These are phyloP conservation scores for Termitomyces heimii DNA, from an alignment of 768 basidiomycete genomes.

Conservation along the genomic window DNA sequence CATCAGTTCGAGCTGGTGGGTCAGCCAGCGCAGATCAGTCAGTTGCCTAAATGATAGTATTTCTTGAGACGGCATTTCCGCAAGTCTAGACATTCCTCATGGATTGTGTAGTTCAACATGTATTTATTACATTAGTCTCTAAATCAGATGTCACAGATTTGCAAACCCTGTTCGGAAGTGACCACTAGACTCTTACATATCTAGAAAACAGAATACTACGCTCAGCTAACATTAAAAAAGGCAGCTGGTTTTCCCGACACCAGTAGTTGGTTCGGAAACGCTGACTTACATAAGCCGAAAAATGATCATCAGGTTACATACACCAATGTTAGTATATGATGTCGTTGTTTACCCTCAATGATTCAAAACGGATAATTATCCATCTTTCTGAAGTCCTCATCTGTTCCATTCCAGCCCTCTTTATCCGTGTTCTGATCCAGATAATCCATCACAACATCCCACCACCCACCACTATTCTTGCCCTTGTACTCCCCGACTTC, in stretches of 20 bases:
- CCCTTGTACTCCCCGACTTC: conserved; percentile 52
- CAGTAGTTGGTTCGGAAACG: too few species aligned
- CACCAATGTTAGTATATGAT: too few species aligned
- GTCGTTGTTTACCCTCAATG: neutral
- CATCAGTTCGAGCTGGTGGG: conserved; percentile 39
- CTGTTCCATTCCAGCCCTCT: conserved; percentile 5
- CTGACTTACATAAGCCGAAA: neutral
- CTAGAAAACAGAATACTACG: neutral
- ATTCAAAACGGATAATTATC: conserved; percentile 17
- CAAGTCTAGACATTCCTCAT: neutral
- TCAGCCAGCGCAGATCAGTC: conserved; percentile 29
- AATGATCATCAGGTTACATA: neutral
- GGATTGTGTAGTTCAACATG: neutral
- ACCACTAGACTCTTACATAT: neutral
- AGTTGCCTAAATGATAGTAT: conserved; percentile 24
- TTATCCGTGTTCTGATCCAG: conserved; percentile 25
- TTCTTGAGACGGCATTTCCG: neutral
- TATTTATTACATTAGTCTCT: neutral
- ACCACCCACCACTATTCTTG: conserved; percentile 25
- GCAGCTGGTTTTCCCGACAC: too few species aligned
- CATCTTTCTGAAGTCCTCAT: conserved; percentile 11
- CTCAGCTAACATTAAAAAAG: too few species aligned
- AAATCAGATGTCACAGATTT: neutral
- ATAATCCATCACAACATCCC: conserved; percentile 28
- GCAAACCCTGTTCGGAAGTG: neutral